Evolutionary conservation across 768 basidiomycete species (phyloP).

Genomic region (Amanita polypyramis): DNA sequence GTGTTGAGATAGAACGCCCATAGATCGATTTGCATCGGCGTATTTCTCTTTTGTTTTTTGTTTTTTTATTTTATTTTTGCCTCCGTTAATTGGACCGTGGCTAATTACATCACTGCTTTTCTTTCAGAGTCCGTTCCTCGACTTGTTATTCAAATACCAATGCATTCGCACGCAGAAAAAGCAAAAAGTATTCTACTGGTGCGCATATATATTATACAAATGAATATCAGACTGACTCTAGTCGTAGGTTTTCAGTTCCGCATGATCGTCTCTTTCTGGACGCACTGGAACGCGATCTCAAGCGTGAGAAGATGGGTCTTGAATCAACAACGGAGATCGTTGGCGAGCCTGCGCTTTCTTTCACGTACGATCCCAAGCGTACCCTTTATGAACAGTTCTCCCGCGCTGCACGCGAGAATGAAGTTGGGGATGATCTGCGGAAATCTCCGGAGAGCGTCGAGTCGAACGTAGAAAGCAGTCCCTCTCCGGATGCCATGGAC

Average conservation of each 20-base stretch:
- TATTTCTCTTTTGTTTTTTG: neutral
- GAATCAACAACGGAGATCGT: slow-evolving; percentile 68
- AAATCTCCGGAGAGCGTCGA: slow-evolving; percentile 11
- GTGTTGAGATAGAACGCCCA: neutral
- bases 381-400: slow-evolving; percentile 86
- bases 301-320: slow-evolving; percentile 85
- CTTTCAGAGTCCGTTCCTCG: slow-evolving; percentile 81
- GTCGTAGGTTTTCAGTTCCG: slow-evolving; percentile 84
- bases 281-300: slow-evolving; percentile 91
- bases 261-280: slow-evolving; percentile 96
- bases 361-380: slow-evolving; percentile 79
- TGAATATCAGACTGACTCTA: neutral
- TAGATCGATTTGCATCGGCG: slow-evolving; percentile 1
- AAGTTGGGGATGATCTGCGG: slow-evolving; percentile 30
- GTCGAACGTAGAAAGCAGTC: slow-evolving; percentile 13
- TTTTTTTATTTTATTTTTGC: neutral
- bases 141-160: slow-evolving; percentile 91
- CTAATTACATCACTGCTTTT: slow-evolving; percentile 32
- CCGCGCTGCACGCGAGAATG: slow-evolving; percentile 28
- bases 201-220: slow-evolving; percentile 17
- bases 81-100: slow-evolving; percentile 4
- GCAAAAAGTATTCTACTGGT: slow-evolving; percentile 99
- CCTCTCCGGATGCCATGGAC: slow-evolving; percentile 4
- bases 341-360: slow-evolving; percentile 80
- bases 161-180: slow-evolving; percentile 98